phyloP scores from a whole-genome alignment of 306 rosid species.

The Calophaca sinica region DNA sequence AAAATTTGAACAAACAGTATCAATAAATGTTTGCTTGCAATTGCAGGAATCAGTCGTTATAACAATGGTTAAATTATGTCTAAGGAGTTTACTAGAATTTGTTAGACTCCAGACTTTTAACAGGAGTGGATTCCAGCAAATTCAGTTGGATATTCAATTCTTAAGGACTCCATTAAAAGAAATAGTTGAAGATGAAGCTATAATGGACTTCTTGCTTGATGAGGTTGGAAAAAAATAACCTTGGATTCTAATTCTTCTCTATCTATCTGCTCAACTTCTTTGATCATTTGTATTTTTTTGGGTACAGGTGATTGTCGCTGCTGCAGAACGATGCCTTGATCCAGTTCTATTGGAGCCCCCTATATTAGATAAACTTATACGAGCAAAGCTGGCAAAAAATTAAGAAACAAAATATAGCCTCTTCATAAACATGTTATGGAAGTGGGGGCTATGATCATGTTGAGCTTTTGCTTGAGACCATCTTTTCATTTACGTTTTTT shows the following conservation, averaged over 20 bases:
- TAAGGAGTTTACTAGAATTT: conserved; percentile 90
- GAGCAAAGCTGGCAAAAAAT: conserved; percentile 70
- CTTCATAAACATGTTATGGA: conserved; percentile 45
- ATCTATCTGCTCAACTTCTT: not conserved
- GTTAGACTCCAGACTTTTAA: conserved; percentile 84
- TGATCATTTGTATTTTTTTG: conserved; percentile 5
- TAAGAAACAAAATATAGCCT: conserved; percentile 51
- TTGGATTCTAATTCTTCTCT: conserved; percentile 18
- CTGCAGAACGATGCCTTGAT: conserved; percentile 90
- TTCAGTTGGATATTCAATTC: conserved; percentile 89
- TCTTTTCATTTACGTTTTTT: not conserved
- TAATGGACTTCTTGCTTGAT: conserved; percentile 84
- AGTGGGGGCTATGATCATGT: conserved; percentile 26
- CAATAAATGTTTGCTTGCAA: conserved; percentile 45
- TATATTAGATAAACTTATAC: conserved; percentile 83
- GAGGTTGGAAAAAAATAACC: conserved; percentile 62
- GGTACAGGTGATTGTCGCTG: conserved; percentile 83
- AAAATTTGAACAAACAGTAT: conserved; percentile 12
- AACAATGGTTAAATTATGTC: conserved; percentile 73
- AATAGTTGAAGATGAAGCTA: conserved; percentile 81
- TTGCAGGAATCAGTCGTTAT: conserved; percentile 86
- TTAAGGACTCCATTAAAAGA: conserved; percentile 77
- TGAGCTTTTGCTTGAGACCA: not conserved
- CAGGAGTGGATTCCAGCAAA: conserved; percentile 93
- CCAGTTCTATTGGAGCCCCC: conserved; percentile 84